A percentile compares a stretch with the other conserved stretches of the same genome.
phyloP scores from a whole-genome alignment of 352 stramenopile species.

The Pythium coloratum region DNA sequence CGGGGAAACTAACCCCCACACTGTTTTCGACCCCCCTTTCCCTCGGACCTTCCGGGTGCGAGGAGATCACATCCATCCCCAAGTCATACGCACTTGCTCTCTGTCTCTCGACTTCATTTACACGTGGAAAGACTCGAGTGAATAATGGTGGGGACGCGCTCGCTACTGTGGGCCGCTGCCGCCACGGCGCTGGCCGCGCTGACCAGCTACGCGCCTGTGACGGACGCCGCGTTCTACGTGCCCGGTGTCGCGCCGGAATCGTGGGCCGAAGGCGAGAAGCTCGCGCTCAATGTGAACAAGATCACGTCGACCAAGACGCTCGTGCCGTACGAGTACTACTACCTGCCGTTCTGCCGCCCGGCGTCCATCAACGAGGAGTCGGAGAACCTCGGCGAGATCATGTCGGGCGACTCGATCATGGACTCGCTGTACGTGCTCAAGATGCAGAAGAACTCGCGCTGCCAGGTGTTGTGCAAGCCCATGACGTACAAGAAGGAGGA shows the following conservation, averaged over 20 bases:
- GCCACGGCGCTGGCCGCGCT: slow-evolving; percentile 10
- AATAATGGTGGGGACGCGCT: slow-evolving; percentile 22
- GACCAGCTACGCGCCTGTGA: slow-evolving; percentile 6
- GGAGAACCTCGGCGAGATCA: slow-evolving; percentile 93
- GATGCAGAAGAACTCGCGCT: slow-evolving; percentile 89
- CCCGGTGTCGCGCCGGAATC: slow-evolving; percentile 83
- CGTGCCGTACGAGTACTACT: slow-evolving; percentile 99
- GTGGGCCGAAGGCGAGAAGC: slow-evolving; percentile 75
- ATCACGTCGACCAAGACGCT: slow-evolving; percentile 98
- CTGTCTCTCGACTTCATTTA: slow-evolving; percentile 5
- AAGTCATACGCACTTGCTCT: slow-evolving; percentile 19
- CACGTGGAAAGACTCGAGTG: not conserved
- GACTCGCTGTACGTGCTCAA: slow-evolving; percentile 89
- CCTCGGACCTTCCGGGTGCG: not conserved
- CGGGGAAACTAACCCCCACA: not conserved
- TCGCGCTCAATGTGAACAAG: slow-evolving; percentile 97
- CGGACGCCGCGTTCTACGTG: slow-evolving; percentile 78
- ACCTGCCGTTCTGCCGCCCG: slow-evolving; percentile 93
- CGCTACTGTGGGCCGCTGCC: slow-evolving; percentile 20
- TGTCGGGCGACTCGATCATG: slow-evolving; percentile 91
- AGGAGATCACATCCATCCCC: slow-evolving; percentile 6
- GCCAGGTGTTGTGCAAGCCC: slow-evolving; percentile 89
- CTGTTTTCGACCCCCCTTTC: not conserved
- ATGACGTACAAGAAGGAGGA: slow-evolving; percentile 84
- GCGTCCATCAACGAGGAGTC: slow-evolving; percentile 79